Percentiles rank a stretch among this genome's conserved stretches.
phyloP scores from a whole-genome alignment of 805 yeast species.

The Pichia occidentalis region DNA sequence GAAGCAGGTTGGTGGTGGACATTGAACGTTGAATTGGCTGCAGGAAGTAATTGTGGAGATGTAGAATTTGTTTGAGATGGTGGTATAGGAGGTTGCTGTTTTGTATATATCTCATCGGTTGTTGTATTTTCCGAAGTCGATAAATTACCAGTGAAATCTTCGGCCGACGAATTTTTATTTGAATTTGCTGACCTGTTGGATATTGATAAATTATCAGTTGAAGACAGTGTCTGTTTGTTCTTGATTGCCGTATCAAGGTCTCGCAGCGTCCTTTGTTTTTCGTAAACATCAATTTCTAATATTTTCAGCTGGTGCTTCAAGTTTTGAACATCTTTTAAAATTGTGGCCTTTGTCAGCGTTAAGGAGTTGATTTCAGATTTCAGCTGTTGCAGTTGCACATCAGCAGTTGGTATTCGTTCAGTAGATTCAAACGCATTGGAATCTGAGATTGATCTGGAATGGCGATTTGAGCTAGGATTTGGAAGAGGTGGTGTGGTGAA shows the following conservation, averaged over 20 bases:
- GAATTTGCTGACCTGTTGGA: conserved; percentile 11
- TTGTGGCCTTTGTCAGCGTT: conserved; percentile 33
- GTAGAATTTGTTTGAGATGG: conserved; percentile 1
- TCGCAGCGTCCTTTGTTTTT: conserved; percentile 14
- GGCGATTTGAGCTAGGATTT: conserved; percentile 29
- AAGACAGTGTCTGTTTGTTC: conserved; percentile 4
- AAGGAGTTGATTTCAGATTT: conserved; percentile 37
- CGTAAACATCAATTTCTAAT: conserved; percentile 39
- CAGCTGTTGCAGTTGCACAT: conserved; percentile 33
- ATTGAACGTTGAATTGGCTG: conserved; percentile 1
- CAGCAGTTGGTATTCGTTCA: conserved; percentile 29
- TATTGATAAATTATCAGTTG: conserved; percentile 5
- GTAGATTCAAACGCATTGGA: conserved; percentile 28
- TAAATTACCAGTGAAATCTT: conserved; percentile 8
- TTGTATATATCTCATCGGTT: neutral
- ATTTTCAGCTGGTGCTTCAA: conserved; percentile 41
- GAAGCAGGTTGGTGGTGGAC: conserved; percentile 3
- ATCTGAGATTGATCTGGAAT: conserved; percentile 40
- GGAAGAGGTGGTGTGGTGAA: conserved; percentile 44
- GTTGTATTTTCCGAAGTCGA: conserved; percentile 7
- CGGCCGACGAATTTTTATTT: conserved; percentile 11
- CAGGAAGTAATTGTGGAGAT: neutral
- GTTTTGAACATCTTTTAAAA: conserved; percentile 45
- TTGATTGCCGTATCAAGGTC: conserved; percentile 14
- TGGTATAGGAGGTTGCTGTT: conserved; percentile 1